These are phyloP conservation scores for Waitea zeae DNA, from an alignment of 1,284 basidiomycete species.

Conservation along the genomic window DNA sequence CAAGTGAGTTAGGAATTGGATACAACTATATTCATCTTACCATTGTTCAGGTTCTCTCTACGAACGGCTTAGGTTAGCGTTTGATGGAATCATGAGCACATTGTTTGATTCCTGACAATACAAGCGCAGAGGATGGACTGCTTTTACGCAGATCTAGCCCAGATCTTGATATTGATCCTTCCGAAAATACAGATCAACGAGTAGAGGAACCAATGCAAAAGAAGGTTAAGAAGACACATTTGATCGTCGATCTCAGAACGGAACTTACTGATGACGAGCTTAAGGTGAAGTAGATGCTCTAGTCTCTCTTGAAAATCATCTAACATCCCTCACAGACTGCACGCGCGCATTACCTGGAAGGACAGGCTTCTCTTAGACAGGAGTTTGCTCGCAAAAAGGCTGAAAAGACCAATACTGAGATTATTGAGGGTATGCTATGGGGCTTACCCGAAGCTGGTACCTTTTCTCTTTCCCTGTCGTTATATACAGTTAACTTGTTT, in stretches of 20 bases:
- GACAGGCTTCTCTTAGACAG: conserved; percentile 33
- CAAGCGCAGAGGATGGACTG: too few species aligned
- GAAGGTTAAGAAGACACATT: conserved; percentile 17
- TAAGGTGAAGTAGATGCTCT: conserved; percentile 23
- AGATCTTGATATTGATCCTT: too few species aligned
- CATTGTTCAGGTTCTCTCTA: too few species aligned
- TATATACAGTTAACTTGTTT: conserved; percentile 5
- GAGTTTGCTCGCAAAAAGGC: conserved; percentile 31
- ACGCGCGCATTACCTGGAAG: conserved; percentile 47
- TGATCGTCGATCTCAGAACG: conserved; percentile 42
- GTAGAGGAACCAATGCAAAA: too few species aligned
- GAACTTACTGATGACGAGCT: conserved; percentile 68
- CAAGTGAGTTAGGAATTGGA: too few species aligned
- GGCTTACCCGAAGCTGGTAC: conserved; percentile 47
- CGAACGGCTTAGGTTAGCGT: too few species aligned
- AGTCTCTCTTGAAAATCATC: conserved; percentile 3
- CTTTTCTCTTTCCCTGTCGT: conserved; percentile 10
- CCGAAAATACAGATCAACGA: too few species aligned
- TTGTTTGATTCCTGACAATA: too few species aligned
- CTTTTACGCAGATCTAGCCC: too few species aligned
- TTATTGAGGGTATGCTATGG: conserved; percentile 49
- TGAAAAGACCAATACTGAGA: conserved; percentile 33
- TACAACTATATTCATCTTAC: too few species aligned
- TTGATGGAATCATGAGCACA: too few species aligned
- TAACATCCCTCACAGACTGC: conserved; percentile 23